Evolutionary conservation across 2,329 filamentous ascomycete species (phyloP), one percentile per base, ranked within the genome.

Genomic region (Neocucurbitaria cava): DNA sequence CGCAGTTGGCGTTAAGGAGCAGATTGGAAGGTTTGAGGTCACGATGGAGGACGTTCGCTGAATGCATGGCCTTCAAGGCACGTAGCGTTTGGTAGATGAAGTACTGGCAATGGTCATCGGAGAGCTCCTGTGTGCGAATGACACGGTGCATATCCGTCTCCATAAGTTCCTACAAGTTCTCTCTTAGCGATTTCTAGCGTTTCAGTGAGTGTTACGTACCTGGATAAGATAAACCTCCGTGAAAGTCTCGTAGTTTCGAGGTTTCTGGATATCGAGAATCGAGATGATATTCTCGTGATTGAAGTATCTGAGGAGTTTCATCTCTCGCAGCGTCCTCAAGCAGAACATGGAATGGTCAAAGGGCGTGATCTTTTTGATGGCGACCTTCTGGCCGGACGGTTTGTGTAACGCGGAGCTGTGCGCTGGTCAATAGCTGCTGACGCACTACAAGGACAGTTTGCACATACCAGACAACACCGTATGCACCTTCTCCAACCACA

Each of bases 201-300:
- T n/a, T 13, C 30, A 2, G 7, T 2, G 18, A 2, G 2, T 15
- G 8, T 1, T 49, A 40, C 56, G 45, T 49, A 96, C 93, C 83
- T 98, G 95, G 68, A 99, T 98, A 68, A 99, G 88, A 77, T 99
- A 99, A 59, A 99, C 95, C 79, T 99, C 95, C 52, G 93, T 93
- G 79, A 99, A 99, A 47, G 87, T 89, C 75, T 98, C 94, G 74
- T 96, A 98, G 82, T 90, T 96, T 71, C 94, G 87, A 38, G 95
- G 95, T 82, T 97, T 96, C 81, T 99, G 95, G 68, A 99, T 99
- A 77, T 99, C 95, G 66, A 99, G 87, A 69, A 99, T 99, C 47
- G 93, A 98, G 76, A 99, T 99, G 81, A 99, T 98, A 80, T 99
- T 99, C 81, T 99, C 95, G 76, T 99, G 95, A 81, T 98, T 99